Base-by-base conservation (phyloP, 2,329 filamentous ascomycete genomes). In the Blastomyces emzantsi region DNA sequence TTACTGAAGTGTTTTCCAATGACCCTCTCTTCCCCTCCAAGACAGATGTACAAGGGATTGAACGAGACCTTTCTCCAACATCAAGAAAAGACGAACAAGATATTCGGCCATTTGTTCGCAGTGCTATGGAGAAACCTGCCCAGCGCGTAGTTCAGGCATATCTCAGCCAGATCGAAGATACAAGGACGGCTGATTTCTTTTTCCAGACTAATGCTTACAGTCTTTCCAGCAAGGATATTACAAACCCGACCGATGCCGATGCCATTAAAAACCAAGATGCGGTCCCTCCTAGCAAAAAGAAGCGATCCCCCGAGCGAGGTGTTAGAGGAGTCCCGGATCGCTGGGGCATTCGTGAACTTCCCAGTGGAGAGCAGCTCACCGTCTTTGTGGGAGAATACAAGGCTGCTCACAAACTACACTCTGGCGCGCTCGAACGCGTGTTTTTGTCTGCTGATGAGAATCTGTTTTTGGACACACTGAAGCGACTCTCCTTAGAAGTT, bases 171-270 rank as follows among this genome's bases (percentile, higher is more conserved):
- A 61, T 28, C n/a, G n/a, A 17, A 36, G 54, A 56, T 56, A 47
- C 36, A 17, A 33, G 19, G 30, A 54, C 49, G 9, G 13, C 33
- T 13, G 1, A 39, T 36, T 61, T 61, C 43, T 61, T 17, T 39
- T 61, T 61, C 25, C 60, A n/a, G n/a, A 61, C 39, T 22, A 61
- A 51, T 36, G 45, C 28, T 19, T 41, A 61, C 22, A 54, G 60
- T n/a, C 54, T 56, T 36, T 9, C 30, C 19, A 19, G 33, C 54
- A 56, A 39, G 54, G 8, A 39, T 19, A 36, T 36, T 19, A n/a
- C 13, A 39, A 39, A 7, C 54, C 1, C 28, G 28, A 30, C 28
- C 2, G 28, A 30, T 33, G 13, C 52, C 6, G 52, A 55, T 36
- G 15, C 28, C 2, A 19, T 36, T 55, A 9, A 55, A 56, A 39